Evolutionary conservation across 2,329 filamentous ascomycete species (phyloP), one percentile per base, ranked within the genome.

Genomic region (Colletotrichum tamarilloi): DNA sequence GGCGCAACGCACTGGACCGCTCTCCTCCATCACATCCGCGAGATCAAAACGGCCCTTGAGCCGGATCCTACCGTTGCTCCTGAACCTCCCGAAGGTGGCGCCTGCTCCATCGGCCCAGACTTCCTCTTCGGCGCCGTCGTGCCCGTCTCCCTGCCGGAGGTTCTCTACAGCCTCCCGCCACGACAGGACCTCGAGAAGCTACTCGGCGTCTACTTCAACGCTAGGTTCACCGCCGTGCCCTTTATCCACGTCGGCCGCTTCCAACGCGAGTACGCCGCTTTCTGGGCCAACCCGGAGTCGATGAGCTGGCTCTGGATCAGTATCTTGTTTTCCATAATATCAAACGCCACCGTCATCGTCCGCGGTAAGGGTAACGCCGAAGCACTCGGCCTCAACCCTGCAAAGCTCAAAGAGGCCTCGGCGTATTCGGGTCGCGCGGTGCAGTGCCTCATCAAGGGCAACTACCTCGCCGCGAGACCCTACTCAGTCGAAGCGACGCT

Each of bases 401-500:
- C 35, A 75, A 80, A 67, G 60, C 76, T 72, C 57, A 76, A 68
- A 57, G 79, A 70, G 76, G 81, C 74, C 67, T 79, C 56, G 76
- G 80, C 70, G 63, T 87, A 79, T 60, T 78, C 80, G 62, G 77
- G 74, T 22, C 80, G 84, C 64, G 83, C 86, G 2, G 82, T 82
- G 19, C 84, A 85, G 55, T 89, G 87, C 72, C 85, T 89, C 52
- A 76, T 86, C 26, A 83, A 85, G 0, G 87, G 87, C 19, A 79
- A 85, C 63, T 88, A 88, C 76, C 81, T 88, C 62, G 79, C 81
- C n/a, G 83, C 81, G 7, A 83, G 81, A 72, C 81, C 83, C 1
- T 84, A 85, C 66, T 84, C 86, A 1, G 84, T 89, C 46, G 87
- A 89, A 76, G 86, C 87, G 1, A 78, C 88, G 14, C 78, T 88